Conservation (phyloP, 2,329 filamentous ascomycete genomes). For the Hypoxylon sp. region DNA sequence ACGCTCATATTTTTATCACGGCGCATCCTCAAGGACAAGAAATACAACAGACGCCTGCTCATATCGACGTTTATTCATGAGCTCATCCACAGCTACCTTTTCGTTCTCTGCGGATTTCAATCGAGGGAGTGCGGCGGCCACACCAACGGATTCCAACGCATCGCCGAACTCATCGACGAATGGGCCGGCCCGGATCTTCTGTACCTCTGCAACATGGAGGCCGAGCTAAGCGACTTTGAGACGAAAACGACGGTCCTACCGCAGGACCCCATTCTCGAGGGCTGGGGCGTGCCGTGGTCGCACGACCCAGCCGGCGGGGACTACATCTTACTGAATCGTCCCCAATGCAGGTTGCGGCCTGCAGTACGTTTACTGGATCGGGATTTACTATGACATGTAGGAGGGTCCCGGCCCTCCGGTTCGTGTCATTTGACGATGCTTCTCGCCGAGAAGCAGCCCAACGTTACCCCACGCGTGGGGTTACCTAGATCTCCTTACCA, state of each 20-base stretch:
- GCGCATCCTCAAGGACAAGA: slow-evolving; percentile 68
- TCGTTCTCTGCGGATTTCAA: slow-evolving; percentile 72
- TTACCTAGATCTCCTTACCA: slow-evolving; percentile 26
- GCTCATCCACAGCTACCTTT: slow-evolving; percentile 77
- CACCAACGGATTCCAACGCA: slow-evolving; percentile 71
- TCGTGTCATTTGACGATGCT: slow-evolving; percentile 21
- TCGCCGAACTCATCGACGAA: slow-evolving; percentile 71
- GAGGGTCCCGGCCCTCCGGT: slow-evolving; percentile 22
- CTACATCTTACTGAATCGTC: slow-evolving; percentile 43
- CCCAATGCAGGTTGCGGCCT: slow-evolving; percentile 44
- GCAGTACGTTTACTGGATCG: slow-evolving; percentile 48
- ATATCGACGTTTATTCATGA: slow-evolving; percentile 77
- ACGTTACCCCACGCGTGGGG: slow-evolving; percentile 44
- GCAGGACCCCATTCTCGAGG: slow-evolving; percentile 43
- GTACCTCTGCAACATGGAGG: slow-evolving; percentile 72
- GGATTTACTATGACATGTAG: slow-evolving; percentile 49
- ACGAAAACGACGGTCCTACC: slow-evolving; percentile 29
- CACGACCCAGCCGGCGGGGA: slow-evolving; percentile 48
- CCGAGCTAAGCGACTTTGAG: slow-evolving; percentile 70
- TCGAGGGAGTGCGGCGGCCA: slow-evolving; percentile 71
- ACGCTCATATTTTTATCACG: slow-evolving; percentile 74
- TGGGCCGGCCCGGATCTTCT: slow-evolving; percentile 72
- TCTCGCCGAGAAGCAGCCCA: slow-evolving; percentile 35
- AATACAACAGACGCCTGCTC: slow-evolving; percentile 72
- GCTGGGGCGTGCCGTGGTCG: slow-evolving; percentile 48